phyloP scores from a whole-genome alignment of 805 yeast genomes.

The Yamadazyma scolyti region DNA sequence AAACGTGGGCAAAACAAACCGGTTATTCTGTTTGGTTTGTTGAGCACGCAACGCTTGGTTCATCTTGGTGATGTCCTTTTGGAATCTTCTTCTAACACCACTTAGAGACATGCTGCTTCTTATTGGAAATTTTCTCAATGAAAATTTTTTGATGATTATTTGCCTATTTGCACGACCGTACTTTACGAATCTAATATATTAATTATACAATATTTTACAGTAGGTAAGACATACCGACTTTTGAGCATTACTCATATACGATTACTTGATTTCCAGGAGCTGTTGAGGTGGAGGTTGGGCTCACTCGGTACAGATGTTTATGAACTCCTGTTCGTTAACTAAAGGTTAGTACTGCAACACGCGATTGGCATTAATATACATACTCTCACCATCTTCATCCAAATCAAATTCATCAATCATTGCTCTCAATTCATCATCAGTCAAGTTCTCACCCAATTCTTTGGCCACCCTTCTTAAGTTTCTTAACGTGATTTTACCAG shows the following conservation, averaged over 20 bases:
- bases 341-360: slow-evolving; percentile 24
- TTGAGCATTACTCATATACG: no score
- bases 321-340: slow-evolving; percentile 84
- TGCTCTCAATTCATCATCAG: slow-evolving; percentile 90
- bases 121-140: slow-evolving; percentile 2
- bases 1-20: slow-evolving; percentile 33
- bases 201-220: no score
- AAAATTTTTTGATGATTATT: slow-evolving; percentile 12
- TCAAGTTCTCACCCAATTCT: slow-evolving; percentile 86
- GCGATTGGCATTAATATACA: slow-evolving; percentile 20
- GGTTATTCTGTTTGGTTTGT: slow-evolving; percentile 16
- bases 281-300: no score
- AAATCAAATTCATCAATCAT: slow-evolving; percentile 98
- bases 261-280: no score
- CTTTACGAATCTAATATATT: no score
- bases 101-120: slow-evolving; percentile 25
- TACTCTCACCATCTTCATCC: slow-evolving; percentile 90
- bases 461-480: slow-evolving; percentile 86
- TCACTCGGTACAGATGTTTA: slow-evolving; percentile 76
- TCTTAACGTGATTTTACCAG: slow-evolving; percentile 80
- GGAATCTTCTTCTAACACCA: slow-evolving; percentile 31
- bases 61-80: slow-evolving; percentile 29
- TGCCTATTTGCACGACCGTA: no score
- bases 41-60: slow-evolving; percentile 29
- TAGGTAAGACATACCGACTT: no score